Evolutionary conservation across 2,329 filamentous ascomycete genomes (phyloP), one percentile per base, ranked within the genome.

Genomic region (Cladophialophora exuberans): DNA sequence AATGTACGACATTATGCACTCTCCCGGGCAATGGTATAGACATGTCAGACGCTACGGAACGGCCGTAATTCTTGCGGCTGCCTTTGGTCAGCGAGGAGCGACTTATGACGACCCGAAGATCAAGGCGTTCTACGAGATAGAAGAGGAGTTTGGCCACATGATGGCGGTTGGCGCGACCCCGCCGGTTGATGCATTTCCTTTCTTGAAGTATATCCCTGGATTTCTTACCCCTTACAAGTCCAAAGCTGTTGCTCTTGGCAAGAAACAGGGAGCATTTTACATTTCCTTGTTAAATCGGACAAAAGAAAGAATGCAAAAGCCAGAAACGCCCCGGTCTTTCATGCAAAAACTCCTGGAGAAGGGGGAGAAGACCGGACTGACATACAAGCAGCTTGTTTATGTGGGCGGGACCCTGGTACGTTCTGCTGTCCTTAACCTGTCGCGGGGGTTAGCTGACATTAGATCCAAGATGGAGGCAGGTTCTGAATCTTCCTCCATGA

Each of bases 211-310:
- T 41, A 45, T 80, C 0, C 78, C 79, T 0, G 65, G 69, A 20
- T 49, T 67, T 2, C 62, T 79, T 1, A 75, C 77, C 0, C 72
- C 73, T 0, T 81, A 77, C 77, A 79, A 78, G 41, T 52, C 58
- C 1, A 26, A 52, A 2, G 65, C 65, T 1, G 56, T 64, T 17
- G 46, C 49, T 28, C 60, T 68, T 10, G 66, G 62, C 23, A 55
- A 63, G 13, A 38, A 55, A 28, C 53, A 56, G 26, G 33, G 33
- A 20, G 33, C 23, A 6, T 36, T 52, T 6, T 56, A 56, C 18
- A 35, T n/a, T 9, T 11, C 9, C 6, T 25, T 56, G 42, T 26
- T 56, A 6, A 36, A 52, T 15, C 39, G 43, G 18, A 52, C 53
- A 20, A 43, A 51, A 25, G 28, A 28, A 17, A 56, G 47, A 20